Evolutionary conservation across 441 rosid species (phyloP), one percentile per base, ranked within the genome.

Genomic region (Croton laevigatus): DNA sequence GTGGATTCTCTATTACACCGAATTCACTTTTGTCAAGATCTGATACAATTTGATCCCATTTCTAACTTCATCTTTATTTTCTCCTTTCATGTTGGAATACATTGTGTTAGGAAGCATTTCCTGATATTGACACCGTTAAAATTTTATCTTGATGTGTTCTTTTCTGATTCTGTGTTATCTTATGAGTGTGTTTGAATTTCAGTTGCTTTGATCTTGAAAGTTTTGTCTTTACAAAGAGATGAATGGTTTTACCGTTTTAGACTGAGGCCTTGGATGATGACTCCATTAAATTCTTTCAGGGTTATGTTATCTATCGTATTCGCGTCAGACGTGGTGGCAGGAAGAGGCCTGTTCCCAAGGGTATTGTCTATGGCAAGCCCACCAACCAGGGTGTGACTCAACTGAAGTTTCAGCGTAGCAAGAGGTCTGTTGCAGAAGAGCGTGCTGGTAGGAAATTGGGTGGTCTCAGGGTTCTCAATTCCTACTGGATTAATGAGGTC

Each of bases 351-450:
- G 96, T 94, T 65, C 89, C 98, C 66, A 94, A 94, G 82, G 97
- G 98, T 86, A 94, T 94, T 73, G 98, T 94, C 49, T 94, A 92
- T 77, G 99, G 99, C 44, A 94, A 94, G 82, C 99, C 99, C 59
- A 93, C 98, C 4, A 95, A 95, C 91, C 98, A 95, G 88, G 97
- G 99, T 79, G 98, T 95, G 3, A 95, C 99, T n/a, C 99, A 95
- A 70, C 86, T 95, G 75, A 95, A 95, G 80, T 95, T 95, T 66
- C 98, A 93, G 86, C 82, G 98, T 12, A 91, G 98, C 84, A 95
- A 95, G 94, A 81, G 99, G 61, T 91, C 97, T 32, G 97, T 95
- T 54, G 98, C 99, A 0, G 99, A 95, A 87, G 97, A 95, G 85
- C 97, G 99, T 70, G 98, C 99, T 77, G 98, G 99, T 17, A 81